Evolutionary conservation across 78 protist genomes (phyloP).

Genomic region (Monosiga brevicollis): DNA sequence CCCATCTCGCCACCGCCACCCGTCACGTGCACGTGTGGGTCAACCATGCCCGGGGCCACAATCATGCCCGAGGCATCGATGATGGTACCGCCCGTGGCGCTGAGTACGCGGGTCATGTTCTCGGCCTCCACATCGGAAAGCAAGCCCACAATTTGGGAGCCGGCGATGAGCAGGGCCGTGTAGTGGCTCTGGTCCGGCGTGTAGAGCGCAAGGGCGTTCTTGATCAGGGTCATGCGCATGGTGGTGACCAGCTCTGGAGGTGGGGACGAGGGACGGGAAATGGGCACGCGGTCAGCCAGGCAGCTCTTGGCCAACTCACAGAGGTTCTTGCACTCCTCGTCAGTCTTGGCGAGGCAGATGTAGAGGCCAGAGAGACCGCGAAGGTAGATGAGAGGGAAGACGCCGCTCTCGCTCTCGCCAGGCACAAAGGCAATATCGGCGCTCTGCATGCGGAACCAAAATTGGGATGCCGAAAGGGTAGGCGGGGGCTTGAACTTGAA

Average conservation of each 20-base stretch:
- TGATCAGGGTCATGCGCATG: background rate
- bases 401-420: background rate
- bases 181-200: background rate
- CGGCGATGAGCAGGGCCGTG: background rate
- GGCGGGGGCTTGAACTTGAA: background rate
- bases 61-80: background rate
- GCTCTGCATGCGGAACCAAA: background rate
- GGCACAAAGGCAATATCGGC: background rate
- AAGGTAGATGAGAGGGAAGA: background rate
- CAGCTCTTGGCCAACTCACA: background rate
- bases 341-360: background rate
- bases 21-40: constrained; percentile 19
- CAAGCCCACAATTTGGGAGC: background rate
- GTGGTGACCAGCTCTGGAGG: no score
- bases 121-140: background rate
- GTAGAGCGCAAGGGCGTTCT: background rate
- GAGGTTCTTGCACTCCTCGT: background rate
- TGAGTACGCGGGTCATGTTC: background rate
- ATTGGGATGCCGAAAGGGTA: background rate
- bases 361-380: background rate
- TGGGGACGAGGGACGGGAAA: background rate
- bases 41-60: constrained; percentile 13
- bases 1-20: constrained; percentile 31
- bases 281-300: background rate
- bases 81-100: background rate